Evolutionary conservation across 352 stramenopile genomes (phyloP).

Genomic region (Pythium utonaiense): DNA sequence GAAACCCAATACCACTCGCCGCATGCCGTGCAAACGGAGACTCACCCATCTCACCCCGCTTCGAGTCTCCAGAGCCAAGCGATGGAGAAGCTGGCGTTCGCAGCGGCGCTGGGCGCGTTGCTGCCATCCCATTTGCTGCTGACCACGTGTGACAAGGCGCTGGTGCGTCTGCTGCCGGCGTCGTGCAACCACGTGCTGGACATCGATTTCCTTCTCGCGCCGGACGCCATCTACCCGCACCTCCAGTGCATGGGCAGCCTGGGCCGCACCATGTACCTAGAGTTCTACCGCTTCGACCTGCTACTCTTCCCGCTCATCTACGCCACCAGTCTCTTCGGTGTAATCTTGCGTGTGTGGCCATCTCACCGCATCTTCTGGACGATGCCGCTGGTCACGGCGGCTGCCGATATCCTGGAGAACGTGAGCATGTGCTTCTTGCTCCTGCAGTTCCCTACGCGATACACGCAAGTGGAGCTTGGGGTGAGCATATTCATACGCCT

Average conservation of each 20-base stretch:
- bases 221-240: conserved; percentile 22
- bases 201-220: conserved; percentile 7
- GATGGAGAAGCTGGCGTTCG: conserved; percentile 24
- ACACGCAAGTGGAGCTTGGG: background rate
- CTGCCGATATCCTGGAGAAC: conserved; percentile 18
- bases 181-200: conserved; percentile 27
- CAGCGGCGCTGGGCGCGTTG: conserved; percentile 19
- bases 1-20: background rate
- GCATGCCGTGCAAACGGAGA: background rate
- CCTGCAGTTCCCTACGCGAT: conserved; percentile 7
- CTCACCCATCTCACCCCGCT: too few relatives aligned
- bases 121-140: conserved; percentile 25
- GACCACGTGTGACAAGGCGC: conserved; percentile 6
- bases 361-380: background rate
- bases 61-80: background rate
- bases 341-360: conserved; percentile 19
- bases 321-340: conserved; percentile 11
- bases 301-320: conserved; percentile 33
- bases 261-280: conserved; percentile 24
- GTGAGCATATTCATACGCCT: conserved; percentile 7
- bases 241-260: conserved; percentile 25
- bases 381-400: conserved; percentile 5
- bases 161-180: conserved; percentile 16
- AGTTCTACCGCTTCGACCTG: conserved; percentile 28
- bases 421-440: conserved; percentile 15